A percentile compares a stretch with the other conserved stretches of the same genome.
phyloP scores from a whole-genome alignment of 208 protist genomes.

The Crithidia fasciculata region DNA sequence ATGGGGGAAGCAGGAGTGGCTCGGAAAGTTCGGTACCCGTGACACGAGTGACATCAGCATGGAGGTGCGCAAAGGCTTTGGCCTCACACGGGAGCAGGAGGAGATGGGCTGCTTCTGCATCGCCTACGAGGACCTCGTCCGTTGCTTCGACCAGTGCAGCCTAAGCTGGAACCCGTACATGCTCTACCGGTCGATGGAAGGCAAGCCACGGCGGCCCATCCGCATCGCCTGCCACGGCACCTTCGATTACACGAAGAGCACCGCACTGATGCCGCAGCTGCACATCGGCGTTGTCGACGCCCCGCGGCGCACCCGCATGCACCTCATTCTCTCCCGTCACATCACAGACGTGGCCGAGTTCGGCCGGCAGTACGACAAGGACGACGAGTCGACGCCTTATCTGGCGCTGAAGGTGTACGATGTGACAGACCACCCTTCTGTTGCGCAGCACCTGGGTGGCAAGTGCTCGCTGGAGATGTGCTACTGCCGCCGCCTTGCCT shows the following conservation, averaged over 20 bases:
- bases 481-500: constrained; percentile 72
- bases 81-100: constrained; percentile 45
- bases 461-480: constrained; percentile 73
- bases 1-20: constrained; percentile 76
- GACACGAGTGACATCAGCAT: constrained; percentile 51
- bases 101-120: constrained; percentile 88
- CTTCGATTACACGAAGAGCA: constrained; percentile 50
- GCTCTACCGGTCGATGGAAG: constrained; percentile 68
- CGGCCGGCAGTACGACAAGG: constrained; percentile 63
- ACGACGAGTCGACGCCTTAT: constrained; percentile 56
- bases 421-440: constrained; percentile 71
- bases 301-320: constrained; percentile 67
- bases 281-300: constrained; percentile 78
- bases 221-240: constrained; percentile 77
- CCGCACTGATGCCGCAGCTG: constrained; percentile 72
- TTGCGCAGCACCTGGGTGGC: constrained; percentile 70
- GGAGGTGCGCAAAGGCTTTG: constrained; percentile 53
- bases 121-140: constrained; percentile 68
- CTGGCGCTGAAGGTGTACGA: constrained; percentile 79
- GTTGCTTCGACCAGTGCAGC: constrained; percentile 65
- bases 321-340: constrained; percentile 84
- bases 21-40: constrained; percentile 46
- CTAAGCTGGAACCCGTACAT: constrained; percentile 92
- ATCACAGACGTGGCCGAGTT: constrained; percentile 72
- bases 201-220: constrained; percentile 54